These are phyloP conservation scores for Mytilinidion resinicola DNA, from an alignment of 495 filamentous ascomycete genomes.

Conservation along the genomic window DNA sequence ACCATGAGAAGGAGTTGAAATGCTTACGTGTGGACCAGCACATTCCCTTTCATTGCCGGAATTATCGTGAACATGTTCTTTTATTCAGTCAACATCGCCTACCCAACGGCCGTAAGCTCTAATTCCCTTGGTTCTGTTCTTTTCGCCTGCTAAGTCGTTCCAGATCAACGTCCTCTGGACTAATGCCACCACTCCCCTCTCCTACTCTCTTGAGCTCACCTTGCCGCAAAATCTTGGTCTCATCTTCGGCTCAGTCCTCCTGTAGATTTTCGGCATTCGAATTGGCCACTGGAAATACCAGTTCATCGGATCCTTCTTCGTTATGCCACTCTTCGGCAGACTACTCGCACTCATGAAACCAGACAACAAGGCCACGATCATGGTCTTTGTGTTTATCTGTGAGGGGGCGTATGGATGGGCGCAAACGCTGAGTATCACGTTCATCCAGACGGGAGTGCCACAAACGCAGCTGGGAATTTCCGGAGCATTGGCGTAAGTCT, in stretches of 20 bases:
- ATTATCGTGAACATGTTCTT: constrained; percentile 26
- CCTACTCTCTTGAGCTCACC: constrained; percentile 20
- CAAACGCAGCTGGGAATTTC: constrained; percentile 33
- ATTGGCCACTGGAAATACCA: constrained; percentile 22
- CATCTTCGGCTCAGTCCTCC: constrained; percentile 17
- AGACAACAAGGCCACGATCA: constrained; percentile 29
- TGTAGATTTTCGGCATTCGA: constrained; percentile 9
- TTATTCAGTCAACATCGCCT: constrained; percentile 23
- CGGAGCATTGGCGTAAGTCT: constrained; percentile 18
- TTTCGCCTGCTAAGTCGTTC: too few species aligned
- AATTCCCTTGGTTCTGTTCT: neutral
- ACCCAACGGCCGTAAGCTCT: constrained; percentile 25
- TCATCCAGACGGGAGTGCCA: constrained; percentile 32
- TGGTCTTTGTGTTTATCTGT: constrained; percentile 34
- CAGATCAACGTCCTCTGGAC: constrained; percentile 21
- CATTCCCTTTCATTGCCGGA: constrained; percentile 18
- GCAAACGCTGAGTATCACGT: constrained; percentile 24
- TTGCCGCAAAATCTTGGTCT: constrained; percentile 18
- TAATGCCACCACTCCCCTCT: constrained; percentile 7
- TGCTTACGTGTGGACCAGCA: neutral
- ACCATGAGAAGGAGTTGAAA: too few species aligned
- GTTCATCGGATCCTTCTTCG: constrained; percentile 3
- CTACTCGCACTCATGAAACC: constrained; percentile 31
- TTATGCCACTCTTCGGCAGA: constrained; percentile 26
- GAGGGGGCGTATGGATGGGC: constrained; percentile 33